Evolutionary conservation across 257 asterid species (phyloP).

Genomic region (Penstemon newberryi): DNA sequence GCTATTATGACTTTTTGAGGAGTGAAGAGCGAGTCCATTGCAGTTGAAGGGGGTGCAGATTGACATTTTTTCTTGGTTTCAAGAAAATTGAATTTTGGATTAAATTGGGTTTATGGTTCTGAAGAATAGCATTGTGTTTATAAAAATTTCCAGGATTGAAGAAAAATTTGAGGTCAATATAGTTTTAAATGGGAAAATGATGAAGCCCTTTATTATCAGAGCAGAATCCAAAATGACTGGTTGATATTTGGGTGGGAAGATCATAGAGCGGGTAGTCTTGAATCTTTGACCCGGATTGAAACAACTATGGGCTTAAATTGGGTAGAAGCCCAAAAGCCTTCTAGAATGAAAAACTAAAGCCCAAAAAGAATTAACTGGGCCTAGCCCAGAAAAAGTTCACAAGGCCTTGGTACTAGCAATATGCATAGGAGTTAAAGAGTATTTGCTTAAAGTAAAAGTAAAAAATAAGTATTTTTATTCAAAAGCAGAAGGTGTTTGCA

Average conservation of each 20-base stretch:
- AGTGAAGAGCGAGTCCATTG: constrained; percentile 43
- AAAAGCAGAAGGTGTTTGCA: too few species aligned
- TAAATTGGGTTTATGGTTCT: constrained; percentile 18
- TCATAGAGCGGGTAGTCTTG: constrained; percentile 8
- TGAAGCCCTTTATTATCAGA: constrained; percentile 40
- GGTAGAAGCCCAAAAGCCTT: constrained; percentile 21
- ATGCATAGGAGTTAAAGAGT: too few species aligned
- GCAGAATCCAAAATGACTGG: constrained; percentile 72
- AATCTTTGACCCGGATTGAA: neutral
- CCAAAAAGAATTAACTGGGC: too few species aligned
- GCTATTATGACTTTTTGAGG: constrained; percentile 36
- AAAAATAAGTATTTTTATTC: too few species aligned
- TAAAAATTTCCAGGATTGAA: constrained; percentile 13
- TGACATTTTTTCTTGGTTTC: constrained; percentile 55
- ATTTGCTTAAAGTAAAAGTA: too few species aligned
- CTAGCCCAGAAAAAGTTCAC: too few species aligned
- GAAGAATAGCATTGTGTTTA: constrained; percentile 31
- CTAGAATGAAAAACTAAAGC: too few species aligned
- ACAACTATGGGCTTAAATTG: constrained; percentile 12
- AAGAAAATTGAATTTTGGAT: constrained; percentile 32
- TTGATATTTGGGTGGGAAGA: constrained; percentile 43
- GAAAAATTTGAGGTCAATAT: constrained; percentile 33
- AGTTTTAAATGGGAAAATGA: constrained; percentile 8
- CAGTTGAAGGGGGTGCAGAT: constrained; percentile 48
- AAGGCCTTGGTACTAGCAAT: too few species aligned